Conservation (phyloP, 192 early-diverging fungal species). For the Podila horticola region DNA sequence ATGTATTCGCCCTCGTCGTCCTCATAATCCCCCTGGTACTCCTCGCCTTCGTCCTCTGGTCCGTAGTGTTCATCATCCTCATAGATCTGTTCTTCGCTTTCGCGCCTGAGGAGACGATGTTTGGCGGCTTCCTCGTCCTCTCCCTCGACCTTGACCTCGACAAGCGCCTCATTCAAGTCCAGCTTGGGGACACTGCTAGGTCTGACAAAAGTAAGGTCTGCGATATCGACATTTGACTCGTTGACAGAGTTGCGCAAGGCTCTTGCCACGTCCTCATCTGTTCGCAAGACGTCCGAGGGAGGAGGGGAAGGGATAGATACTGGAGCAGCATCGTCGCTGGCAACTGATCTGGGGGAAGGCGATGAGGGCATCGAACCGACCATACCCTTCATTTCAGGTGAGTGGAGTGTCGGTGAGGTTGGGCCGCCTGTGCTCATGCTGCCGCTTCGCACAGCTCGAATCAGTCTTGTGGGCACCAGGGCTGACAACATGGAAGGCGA, state of each 20-base stretch:
- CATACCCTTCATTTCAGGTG: constrained; percentile 22
- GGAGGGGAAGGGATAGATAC: constrained; percentile 15
- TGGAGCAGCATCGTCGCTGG: constrained; percentile 8
- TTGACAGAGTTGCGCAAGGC: constrained; percentile 1
- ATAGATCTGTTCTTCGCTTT: not conserved
- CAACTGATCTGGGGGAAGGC: not conserved
- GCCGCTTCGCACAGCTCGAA: constrained; percentile 39
- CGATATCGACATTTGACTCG: not conserved
- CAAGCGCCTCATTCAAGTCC: constrained; percentile 18
- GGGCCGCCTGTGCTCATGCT: constrained; percentile 20
- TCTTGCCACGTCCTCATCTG: constrained; percentile 20
- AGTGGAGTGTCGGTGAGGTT: constrained; percentile 3
- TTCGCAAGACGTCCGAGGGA: constrained; percentile 8
- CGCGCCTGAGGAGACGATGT: not conserved
- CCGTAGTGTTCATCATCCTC: constrained; percentile 33
- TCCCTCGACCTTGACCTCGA: constrained; percentile 28
- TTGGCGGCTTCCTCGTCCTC: constrained; percentile 32
- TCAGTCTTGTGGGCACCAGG: constrained; percentile 33
- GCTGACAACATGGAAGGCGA: constrained; percentile 49
- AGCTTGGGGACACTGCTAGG: constrained; percentile 21
- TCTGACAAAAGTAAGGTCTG: not conserved
- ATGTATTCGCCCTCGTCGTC: constrained; percentile 23
- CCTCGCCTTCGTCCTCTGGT: constrained; percentile 49
- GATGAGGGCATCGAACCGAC: constrained; percentile 6
- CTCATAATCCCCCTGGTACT: constrained; percentile 4